Base-by-base conservation (phyloP, 208 protist genomes). In the Wallacemonas sp. region DNA sequence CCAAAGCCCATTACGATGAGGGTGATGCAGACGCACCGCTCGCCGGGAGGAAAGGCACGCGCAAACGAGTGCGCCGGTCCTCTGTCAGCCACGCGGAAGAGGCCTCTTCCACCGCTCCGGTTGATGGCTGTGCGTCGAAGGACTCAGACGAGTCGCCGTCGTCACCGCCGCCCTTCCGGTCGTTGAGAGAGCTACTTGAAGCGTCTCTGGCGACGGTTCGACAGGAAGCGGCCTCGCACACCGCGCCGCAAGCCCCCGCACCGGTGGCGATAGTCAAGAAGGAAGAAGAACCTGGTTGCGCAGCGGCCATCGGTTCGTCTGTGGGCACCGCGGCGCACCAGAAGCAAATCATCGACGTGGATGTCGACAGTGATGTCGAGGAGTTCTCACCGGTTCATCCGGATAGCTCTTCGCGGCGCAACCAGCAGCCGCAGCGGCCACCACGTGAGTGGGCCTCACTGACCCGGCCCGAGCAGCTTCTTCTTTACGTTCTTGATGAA, bases 401-500 rank as follows among this genome's bases (percentile, higher is more conserved):
- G 15, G 12, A 32, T 32, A 33, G 2, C 54, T 21, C 3, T 32
- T 21, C 54, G 9, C 2, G 29, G 54, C 29, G 2, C 15, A 22
- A 22, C 12, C 2, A 4, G 15, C 32, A 9, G 39, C 60, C 1
- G 19, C 17, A 8, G 46, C 12, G 21, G 3, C 62, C 19, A 45
- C 17, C 21, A 30, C 24, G 58, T n/a, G 27, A 10, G 42, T 44
- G 42, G 32, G 59, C 69, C 58, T 38, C 63, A 39, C 29, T 67
- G 12, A 45, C 57, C n/a, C 64, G 68, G 3, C 72, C 71, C 13
- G 29, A 45, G 12, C 10, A 64, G 37, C 37, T 92, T 12, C 68
- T 95, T 24, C 75, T 78, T 17, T 79, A 81, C 22, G 76, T 90
- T 1, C 64, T 95, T 37, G 89, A 95, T 63, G 80, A 95, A 52